phyloP scores from a whole-genome alignment of 148 eudicot species.

The Vaccinium vitisidaea region DNA sequence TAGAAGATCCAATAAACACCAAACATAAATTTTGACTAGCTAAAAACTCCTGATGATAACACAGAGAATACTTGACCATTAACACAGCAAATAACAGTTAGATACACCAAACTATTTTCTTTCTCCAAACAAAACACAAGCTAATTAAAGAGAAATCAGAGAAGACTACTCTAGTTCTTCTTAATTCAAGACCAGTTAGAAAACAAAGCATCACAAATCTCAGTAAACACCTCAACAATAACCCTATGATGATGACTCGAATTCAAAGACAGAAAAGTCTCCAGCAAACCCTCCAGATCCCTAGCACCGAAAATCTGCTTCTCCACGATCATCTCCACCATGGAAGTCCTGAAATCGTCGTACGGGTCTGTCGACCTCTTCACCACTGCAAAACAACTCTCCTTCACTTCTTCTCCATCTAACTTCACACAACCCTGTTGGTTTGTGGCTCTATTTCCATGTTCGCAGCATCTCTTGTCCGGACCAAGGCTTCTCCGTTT shows the following conservation, averaged over 20 bases:
- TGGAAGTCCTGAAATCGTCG: constrained; percentile 51
- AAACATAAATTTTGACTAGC: neutral
- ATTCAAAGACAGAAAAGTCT: constrained; percentile 55
- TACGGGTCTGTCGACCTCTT: constrained; percentile 59
- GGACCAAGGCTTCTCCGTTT: too few species aligned
- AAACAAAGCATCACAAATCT: constrained; percentile 74
- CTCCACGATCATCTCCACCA: constrained; percentile 68
- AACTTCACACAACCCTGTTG: constrained; percentile 13
- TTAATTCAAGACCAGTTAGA: constrained; percentile 29
- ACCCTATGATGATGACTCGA: constrained; percentile 58
- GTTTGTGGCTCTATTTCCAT: too few species aligned
- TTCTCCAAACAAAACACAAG: neutral
- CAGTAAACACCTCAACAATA: constrained; percentile 58
- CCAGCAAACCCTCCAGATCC: constrained; percentile 43
- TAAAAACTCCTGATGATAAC: constrained; percentile 18
- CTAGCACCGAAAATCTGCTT: constrained; percentile 51
- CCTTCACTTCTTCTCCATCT: constrained; percentile 46
- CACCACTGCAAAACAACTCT: constrained; percentile 48
- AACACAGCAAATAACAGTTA: neutral
- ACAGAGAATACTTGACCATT: neutral
- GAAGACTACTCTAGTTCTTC: neutral
- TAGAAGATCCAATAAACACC: neutral
- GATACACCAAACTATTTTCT: neutral
- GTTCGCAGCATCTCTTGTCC: too few species aligned
- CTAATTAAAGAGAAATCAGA: neutral